Evolutionary conservation across 495 filamentous ascomycete species (phyloP).

Genomic region (Tuber borchii): DNA sequence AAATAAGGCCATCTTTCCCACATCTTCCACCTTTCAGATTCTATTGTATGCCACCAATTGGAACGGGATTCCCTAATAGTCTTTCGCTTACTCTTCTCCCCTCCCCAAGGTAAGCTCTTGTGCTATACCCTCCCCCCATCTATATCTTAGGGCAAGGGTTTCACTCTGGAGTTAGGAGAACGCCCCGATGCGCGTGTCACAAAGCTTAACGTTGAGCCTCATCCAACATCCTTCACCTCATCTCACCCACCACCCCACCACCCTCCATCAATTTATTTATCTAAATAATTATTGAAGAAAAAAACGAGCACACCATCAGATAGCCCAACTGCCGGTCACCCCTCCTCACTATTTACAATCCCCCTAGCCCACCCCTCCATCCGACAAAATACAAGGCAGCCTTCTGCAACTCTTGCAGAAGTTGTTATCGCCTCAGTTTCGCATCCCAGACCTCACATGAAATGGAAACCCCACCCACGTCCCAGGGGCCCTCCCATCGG

Average conservation of each 20-base stretch:
- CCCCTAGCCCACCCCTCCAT: background rate
- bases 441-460: background rate
- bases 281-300: background rate
- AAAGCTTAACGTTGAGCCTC: slow-evolving; percentile 5
- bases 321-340: background rate
- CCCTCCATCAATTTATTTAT: slow-evolving; percentile 2
- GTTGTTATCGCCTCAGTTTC: background rate
- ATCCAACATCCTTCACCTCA: slow-evolving; percentile 3
- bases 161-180: background rate
- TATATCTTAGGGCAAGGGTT: background rate
- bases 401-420: slow-evolving; percentile 1
- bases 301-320: slow-evolving; percentile 2
- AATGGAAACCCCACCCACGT: slow-evolving; percentile 4
- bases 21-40: background rate
- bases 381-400: background rate
- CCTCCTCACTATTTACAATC: background rate
- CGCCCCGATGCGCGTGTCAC: background rate
- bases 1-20: background rate
- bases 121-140: background rate
- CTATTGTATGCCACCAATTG: background rate
- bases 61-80: background rate
- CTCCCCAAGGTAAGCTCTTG: background rate
- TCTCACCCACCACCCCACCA: background rate
- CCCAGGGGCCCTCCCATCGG: slow-evolving; percentile 2
- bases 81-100: background rate